Conservation (phyloP, 305 asterid genomes). For the Fraxinus latifolia region DNA sequence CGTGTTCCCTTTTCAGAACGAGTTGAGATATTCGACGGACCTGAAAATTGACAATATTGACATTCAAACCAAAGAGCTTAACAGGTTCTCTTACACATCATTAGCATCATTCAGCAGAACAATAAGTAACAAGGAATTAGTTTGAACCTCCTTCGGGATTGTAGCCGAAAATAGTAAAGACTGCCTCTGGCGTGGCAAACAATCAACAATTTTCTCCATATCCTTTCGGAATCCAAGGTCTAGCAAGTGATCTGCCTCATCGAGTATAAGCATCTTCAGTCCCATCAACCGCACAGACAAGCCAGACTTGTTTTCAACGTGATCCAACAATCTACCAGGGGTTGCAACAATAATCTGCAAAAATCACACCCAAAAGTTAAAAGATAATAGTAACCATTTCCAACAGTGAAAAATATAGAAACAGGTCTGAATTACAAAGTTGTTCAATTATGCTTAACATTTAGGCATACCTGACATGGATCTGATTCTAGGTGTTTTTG, state of each 20-base stretch:
- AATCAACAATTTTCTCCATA: slow-evolving; percentile 84
- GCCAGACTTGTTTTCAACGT: slow-evolving; percentile 87
- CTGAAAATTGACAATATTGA: slow-evolving; percentile 42
- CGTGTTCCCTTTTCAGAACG: slow-evolving; percentile 76
- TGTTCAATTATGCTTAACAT: not conserved
- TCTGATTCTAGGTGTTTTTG: slow-evolving; percentile 68
- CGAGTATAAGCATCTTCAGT: slow-evolving; percentile 80
- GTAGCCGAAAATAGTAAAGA: slow-evolving; percentile 83
- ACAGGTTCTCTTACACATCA: slow-evolving; percentile 2
- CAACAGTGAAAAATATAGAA: not conserved
- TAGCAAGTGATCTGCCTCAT: slow-evolving; percentile 84
- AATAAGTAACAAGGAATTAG: slow-evolving; percentile 17
- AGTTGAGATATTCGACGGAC: slow-evolving; percentile 90
- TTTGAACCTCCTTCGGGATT: slow-evolving; percentile 74
- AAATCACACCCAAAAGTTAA: slow-evolving; percentile 18
- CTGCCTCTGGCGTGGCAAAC: slow-evolving; percentile 84
- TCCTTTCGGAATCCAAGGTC: slow-evolving; percentile 90
- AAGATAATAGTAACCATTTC: not conserved
- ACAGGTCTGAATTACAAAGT: not conserved
- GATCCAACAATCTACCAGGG: slow-evolving; percentile 94
- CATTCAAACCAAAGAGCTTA: slow-evolving; percentile 16
- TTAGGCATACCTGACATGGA: slow-evolving; percentile 63
- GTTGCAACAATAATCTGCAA: slow-evolving; percentile 87
- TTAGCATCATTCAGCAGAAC: not conserved
- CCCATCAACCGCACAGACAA: slow-evolving; percentile 81